phyloP scores from a whole-genome alignment of 768 basidiomycete genomes.

The Leccinum imitatum region DNA sequence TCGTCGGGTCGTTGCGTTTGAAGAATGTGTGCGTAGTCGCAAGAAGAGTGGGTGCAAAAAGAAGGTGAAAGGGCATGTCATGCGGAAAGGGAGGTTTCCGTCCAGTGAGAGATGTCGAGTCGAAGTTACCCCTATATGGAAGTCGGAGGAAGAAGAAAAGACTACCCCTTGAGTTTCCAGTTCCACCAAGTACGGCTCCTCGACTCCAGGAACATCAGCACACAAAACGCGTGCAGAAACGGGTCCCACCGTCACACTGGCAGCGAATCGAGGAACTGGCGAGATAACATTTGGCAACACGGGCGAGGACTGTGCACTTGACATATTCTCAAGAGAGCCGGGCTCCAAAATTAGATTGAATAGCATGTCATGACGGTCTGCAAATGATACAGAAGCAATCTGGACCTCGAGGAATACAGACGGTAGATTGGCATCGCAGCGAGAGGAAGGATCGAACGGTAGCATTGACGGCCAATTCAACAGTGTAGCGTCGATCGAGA shows the following conservation, averaged over 20 bases:
- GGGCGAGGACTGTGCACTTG: conserved; percentile 4
- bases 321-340: conserved; percentile 16
- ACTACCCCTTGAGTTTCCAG: conserved; percentile 54
- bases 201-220: conserved; percentile 35
- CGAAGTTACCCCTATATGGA: conserved; percentile 29
- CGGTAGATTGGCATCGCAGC: conserved; percentile 58
- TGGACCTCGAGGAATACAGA: conserved; percentile 48
- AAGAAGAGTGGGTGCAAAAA: conserved; percentile 53
- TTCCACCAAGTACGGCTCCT: conserved; percentile 53
- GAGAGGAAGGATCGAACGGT: conserved; percentile 11
- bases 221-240: conserved; percentile 53
- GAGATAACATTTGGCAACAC: conserved; percentile 33
- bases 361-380: conserved; percentile 55
- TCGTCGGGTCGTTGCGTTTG: conserved; percentile 23
- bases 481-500: conserved; percentile 36
- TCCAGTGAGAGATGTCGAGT: conserved; percentile 21
- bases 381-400: conserved; percentile 46
- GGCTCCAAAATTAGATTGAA: conserved; percentile 35
- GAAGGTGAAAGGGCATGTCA: conserved; percentile 43
- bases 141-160: conserved; percentile 43
- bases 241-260: conserved; percentile 50
- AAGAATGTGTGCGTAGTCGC: conserved; percentile 44
- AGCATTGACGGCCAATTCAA: conserved; percentile 66
- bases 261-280: conserved; percentile 48
- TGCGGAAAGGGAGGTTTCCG: conserved; percentile 44